Conservation (phyloP, 2,329 filamentous ascomycete species). For the Ascochyta pisi region DNA sequence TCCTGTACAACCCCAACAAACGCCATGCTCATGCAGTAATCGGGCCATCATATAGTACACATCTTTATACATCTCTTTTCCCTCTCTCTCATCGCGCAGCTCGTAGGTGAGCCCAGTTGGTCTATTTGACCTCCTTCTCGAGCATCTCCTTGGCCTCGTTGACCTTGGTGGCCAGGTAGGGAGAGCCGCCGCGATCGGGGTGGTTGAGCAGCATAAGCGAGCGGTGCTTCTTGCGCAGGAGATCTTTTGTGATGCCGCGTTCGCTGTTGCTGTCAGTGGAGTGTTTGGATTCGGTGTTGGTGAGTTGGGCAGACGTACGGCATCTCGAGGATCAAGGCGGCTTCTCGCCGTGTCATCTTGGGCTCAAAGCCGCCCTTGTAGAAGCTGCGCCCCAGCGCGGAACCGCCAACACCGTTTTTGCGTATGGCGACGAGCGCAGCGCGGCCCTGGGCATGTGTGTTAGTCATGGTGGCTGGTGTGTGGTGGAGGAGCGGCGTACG, state of each 20-base stretch:
- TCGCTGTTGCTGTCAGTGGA: constrained; percentile 64
- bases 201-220: constrained; percentile 97
- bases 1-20: constrained; percentile 19
- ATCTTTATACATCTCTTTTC: constrained; percentile 23
- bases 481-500: constrained; percentile 51
- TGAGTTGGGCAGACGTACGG: constrained; percentile 65
- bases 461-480: not conserved
- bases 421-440: constrained; percentile 90
- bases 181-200: constrained; percentile 94
- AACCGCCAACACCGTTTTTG: constrained; percentile 72
- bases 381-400: constrained; percentile 85
- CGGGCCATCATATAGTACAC: constrained; percentile 32
- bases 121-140: constrained; percentile 68
- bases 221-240: constrained; percentile 93
- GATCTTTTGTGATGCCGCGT: constrained; percentile 85
- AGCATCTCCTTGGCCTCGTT: constrained; percentile 98
- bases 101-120: not conserved
- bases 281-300: too few species aligned
- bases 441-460: constrained; percentile 69
- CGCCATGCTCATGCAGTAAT: constrained; percentile 33
- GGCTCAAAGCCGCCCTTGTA: constrained; percentile 99
- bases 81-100: not conserved
- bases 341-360: constrained; percentile 92
- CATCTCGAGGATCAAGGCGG: constrained; percentile 86
- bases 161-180: constrained; percentile 95